These are phyloP conservation scores for Eimeria tenella DNA, from an alignment of 169 alveolate species.

Conservation along the genomic window DNA sequence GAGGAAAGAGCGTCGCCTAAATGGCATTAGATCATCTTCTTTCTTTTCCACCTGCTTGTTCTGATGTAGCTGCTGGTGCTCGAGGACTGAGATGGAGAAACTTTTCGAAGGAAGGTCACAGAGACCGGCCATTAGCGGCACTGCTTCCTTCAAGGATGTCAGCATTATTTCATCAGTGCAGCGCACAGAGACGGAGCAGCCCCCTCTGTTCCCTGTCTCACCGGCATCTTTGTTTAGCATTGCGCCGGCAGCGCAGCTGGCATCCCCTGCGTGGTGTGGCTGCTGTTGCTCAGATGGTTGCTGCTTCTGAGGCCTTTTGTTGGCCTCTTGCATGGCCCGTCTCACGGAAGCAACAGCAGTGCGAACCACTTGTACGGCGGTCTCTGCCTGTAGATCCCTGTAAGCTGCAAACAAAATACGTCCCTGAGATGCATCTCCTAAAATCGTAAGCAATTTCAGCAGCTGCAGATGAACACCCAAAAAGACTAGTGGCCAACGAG, in stretches of 20 bases:
- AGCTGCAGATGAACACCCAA: not conserved
- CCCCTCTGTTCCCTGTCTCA: not conserved
- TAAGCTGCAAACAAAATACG: not conserved
- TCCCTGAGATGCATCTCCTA: not conserved
- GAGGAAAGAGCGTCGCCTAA: not conserved
- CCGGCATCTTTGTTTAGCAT: not conserved
- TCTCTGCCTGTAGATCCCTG: not conserved
- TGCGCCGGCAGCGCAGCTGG: slow-evolving; percentile 35
- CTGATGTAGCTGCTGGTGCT: not conserved
- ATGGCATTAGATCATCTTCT: not conserved
- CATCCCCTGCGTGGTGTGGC: not conserved
- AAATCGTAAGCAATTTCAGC: not conserved
- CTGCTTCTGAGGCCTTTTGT: not conserved
- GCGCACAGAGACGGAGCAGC: not conserved
- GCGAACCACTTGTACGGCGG: not conserved
- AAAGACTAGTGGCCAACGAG: not conserved
- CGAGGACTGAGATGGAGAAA: not conserved
- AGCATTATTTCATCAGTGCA: not conserved
- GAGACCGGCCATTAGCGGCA: not conserved
- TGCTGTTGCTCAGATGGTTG: not conserved
- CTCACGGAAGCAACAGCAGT: not conserved
- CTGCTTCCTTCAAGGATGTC: not conserved
- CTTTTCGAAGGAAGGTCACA: not conserved
- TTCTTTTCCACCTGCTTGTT: not conserved
- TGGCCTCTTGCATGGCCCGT: not conserved